Evolutionary conservation across 768 basidiomycete genomes (phyloP), one percentile per base, ranked within the genome.

Genomic region (Chalciporus sphaerocephalus): DNA sequence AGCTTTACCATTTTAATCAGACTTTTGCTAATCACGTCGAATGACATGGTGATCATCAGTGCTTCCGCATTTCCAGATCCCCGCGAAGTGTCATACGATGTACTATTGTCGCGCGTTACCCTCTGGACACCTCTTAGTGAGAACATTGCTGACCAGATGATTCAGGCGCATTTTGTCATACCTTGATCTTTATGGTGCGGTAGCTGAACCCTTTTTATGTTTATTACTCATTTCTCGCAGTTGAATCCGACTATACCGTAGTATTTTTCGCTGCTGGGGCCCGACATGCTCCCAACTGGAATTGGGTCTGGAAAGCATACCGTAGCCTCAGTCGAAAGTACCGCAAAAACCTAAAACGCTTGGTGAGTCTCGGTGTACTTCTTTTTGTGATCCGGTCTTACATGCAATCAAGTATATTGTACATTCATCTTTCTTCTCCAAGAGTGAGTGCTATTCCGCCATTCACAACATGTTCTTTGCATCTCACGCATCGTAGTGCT

Each of bases 251-350:
- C 67, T 93, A 93, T 56, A 85, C 87, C 3, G 82, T 92, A 17
- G 79, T 92, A 4, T 91, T 92, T 66, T 87, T 93, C 52, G 87
- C 90, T 21, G 85, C 90, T 2, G 91, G 88, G 20, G 79, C 79
- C 6, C 73, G 70, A 50, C 72, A 91, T 66, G 76, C 80, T 2
- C 91, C 91, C 5, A 76, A 78, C 20, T 92, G 88, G 88, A 87
- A 83, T 53, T 93, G 91, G 91, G 77, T 93, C 9, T 92, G 90
- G 90, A 91, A 87, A 58, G 87, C 88, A 1, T 92, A 92, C 62
- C 75, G 88, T 18, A 85, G 84, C 57, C 69, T 87, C 36, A 88
- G 75, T 59, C 73, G 86, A 42, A 91, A 89, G 63, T 93, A 91
- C 59, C 77, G 91, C 42, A 93, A 93, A 71, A 90, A 93, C 58